These are phyloP conservation scores for Acanthamoeba triangularis DNA, from an alignment of 208 protist genomes.

Conservation along the genomic window DNA sequence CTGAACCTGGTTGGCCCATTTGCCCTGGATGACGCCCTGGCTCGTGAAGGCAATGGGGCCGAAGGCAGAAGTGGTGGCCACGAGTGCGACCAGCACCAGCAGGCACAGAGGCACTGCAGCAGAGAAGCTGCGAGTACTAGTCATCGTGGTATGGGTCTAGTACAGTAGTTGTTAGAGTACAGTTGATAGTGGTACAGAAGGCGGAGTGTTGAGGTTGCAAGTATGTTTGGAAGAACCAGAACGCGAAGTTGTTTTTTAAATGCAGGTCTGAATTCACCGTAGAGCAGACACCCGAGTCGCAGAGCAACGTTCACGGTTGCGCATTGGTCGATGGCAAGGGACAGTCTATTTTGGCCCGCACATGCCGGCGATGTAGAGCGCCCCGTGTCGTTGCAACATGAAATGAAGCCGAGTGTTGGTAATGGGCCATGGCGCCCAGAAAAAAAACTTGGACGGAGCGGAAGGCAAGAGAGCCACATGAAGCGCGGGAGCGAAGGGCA, in stretches of 20 bases:
- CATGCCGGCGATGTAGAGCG: no score
- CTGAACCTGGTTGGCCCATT: background rate
- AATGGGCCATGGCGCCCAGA: no score
- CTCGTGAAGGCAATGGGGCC: background rate
- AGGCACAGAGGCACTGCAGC: background rate
- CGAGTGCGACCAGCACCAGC: background rate
- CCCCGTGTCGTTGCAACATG: background rate
- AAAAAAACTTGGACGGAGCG: no score
- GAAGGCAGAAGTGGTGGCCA: background rate
- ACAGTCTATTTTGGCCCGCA: background rate
- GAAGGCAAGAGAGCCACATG: no score
- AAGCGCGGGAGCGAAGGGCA: no score
- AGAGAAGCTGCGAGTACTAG: background rate
- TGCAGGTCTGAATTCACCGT: background rate
- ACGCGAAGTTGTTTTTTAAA: background rate
- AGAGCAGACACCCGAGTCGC: background rate
- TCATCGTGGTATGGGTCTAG: background rate
- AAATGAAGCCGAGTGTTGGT: no score
- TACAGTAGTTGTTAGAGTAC: no score
- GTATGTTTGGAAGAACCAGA: no score
- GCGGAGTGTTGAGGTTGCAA: no score
- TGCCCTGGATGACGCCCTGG: slow-evolving; percentile 16
- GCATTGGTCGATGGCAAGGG: background rate
- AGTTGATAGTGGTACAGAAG: no score
- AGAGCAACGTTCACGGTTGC: background rate